Evolutionary conservation across 768 basidiomycete species (phyloP), one percentile per base, ranked within the genome.

Genomic region (Panus rudis): DNA sequence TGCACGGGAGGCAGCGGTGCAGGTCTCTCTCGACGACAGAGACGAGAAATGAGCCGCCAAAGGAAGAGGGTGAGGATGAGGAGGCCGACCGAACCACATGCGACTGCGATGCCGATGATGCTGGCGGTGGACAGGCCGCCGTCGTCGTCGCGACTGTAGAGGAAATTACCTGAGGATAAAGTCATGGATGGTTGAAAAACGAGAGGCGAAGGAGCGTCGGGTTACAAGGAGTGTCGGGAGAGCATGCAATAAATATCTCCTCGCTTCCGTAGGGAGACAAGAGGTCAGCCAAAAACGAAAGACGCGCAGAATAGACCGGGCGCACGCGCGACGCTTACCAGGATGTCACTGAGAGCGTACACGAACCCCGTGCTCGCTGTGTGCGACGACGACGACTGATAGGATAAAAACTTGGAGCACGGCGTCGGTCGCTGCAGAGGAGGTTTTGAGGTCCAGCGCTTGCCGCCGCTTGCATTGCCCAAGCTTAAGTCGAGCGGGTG

Each of bases 1-100:
- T 83, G 82, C 10, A 76, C 67, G 12, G 79, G 82, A 0, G 82
- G 83, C 0, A 84, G 66, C 3, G 83, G 82, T 0, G 57, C 63
- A 1, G 68, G 55, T 21, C 57, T 53, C 14, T 55, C 46, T 17
- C 57, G 60, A 20, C 60, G 54, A 21, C 53, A 64, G 13, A 39
- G 51, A 34, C 65, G 64, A 28, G 63, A 63, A 41, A 73, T 43
- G 48, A 70, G 43, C 13, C 65, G 64, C 54, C 58, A 58, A 35
- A 73, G 50, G 44, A 69, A 47, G 46, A 72, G 35, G 39, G 67
- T 39, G 49, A 66, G 34, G 49, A 71, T 42, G 42, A 72, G 43
- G 27, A 63, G 62, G 25, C 62, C 73, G 46, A 78, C 60, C 35
- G 59, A 59, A 34, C 61, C 69, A 42, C 64, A 66, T 49, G 75